Evolutionary conservation across 805 yeast genomes (phyloP).

Genomic region (Candida ipomoeae): DNA sequence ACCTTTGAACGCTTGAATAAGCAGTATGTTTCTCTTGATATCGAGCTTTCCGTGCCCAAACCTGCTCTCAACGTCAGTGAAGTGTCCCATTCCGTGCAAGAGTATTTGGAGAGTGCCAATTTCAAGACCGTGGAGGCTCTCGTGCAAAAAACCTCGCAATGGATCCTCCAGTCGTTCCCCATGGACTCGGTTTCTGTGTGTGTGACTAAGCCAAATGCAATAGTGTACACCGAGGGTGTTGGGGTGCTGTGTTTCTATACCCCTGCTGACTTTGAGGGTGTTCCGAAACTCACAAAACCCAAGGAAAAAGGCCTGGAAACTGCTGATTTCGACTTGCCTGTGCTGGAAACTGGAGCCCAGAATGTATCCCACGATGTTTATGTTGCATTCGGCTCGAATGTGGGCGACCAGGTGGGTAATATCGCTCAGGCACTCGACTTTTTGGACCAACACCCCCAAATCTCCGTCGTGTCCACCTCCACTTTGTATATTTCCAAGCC

Average conservation of each 20-base stretch:
- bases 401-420: slow-evolving; percentile 66
- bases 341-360: slow-evolving; percentile 5
- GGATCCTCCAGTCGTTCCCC: slow-evolving; percentile 38
- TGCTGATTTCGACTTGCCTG: slow-evolving; percentile 32
- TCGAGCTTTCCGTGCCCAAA: slow-evolving; percentile 40
- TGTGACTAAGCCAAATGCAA: slow-evolving; percentile 85
- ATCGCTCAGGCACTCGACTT: slow-evolving; percentile 52
- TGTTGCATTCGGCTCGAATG: slow-evolving; percentile 87
- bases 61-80: slow-evolving; percentile 17
- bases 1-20: slow-evolving; percentile 80
- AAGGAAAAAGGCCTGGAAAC: slow-evolving; percentile 9
- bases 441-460: slow-evolving; percentile 32
- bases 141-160: slow-evolving; percentile 65
- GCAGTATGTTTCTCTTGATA: slow-evolving; percentile 62
- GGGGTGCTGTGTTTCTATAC: slow-evolving; percentile 71
- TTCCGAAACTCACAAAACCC: slow-evolving; percentile 10
- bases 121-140: slow-evolving; percentile 94
- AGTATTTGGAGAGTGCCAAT: slow-evolving; percentile 69
- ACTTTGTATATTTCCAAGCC: slow-evolving; percentile 86
- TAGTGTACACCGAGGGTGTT: slow-evolving; percentile 82
- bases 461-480: slow-evolving; percentile 59
- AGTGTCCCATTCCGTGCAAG: slow-evolving; percentile 36
- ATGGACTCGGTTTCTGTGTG: slow-evolving; percentile 46
- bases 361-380: slow-evolving; percentile 52
- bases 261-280: slow-evolving; percentile 33